Conservation (phyloP, 306 rosid genomes). For the Glycine soja region DNA sequence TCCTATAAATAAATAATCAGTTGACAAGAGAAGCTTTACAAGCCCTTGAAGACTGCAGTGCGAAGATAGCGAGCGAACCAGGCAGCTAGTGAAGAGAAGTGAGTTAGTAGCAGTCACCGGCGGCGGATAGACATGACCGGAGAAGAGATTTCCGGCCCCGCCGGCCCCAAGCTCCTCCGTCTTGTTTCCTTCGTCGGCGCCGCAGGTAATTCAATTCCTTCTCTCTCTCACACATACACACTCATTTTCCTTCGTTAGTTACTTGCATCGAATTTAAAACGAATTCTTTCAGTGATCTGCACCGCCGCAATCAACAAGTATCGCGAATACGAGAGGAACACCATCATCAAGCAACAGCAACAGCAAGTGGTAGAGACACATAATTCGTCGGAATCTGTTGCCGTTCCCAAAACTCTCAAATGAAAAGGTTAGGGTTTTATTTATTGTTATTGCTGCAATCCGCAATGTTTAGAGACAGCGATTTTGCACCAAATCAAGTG, state of each 20-base stretch:
- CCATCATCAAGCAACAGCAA: slow-evolving; percentile 41
- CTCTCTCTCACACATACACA: not conserved
- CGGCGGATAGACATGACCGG: slow-evolving; percentile 62
- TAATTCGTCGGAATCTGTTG: slow-evolving; percentile 50
- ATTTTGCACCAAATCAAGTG: too few species aligned
- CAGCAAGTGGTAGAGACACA: slow-evolving; percentile 29
- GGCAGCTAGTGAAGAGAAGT: not conserved
- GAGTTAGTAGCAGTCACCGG: not conserved
- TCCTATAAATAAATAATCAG: too few species aligned
- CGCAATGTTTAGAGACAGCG: not conserved
- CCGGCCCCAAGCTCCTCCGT: slow-evolving; percentile 83
- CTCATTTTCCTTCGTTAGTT: not conserved
- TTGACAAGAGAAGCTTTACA: too few species aligned
- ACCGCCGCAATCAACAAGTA: slow-evolving; percentile 62
- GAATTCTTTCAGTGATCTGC: slow-evolving; percentile 57
- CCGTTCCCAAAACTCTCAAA: slow-evolving; percentile 52
- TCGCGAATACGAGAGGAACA: slow-evolving; percentile 64
- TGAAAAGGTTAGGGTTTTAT: slow-evolving; percentile 49
- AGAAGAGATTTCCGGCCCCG: slow-evolving; percentile 84
- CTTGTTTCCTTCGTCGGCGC: slow-evolving; percentile 77
- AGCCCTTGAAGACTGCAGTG: not conserved
- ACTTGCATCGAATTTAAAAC: not conserved
- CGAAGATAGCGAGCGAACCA: not conserved
- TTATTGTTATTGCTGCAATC: not conserved
- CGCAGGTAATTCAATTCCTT: slow-evolving; percentile 65